phyloP scores from a whole-genome alignment of 805 yeast genomes.

The Barnettozyma siamensis region DNA sequence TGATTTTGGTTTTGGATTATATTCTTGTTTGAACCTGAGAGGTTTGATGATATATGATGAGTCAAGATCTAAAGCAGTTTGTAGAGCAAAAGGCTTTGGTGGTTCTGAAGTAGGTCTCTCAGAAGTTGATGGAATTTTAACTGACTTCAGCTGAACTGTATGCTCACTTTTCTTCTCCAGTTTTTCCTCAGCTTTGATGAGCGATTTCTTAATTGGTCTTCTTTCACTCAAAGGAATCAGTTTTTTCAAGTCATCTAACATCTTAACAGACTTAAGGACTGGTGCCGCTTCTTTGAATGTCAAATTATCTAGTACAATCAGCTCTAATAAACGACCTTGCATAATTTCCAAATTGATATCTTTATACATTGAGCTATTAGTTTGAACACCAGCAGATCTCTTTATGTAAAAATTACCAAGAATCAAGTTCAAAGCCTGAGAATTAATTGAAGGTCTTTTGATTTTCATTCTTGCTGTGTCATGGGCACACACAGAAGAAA shows the following conservation, averaged over 20 bases:
- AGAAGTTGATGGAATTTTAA: no score
- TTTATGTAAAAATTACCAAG: neutral
- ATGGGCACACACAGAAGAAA: neutral
- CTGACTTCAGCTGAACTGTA: neutral
- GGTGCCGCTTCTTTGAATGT: neutral
- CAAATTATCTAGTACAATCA: constrained; percentile 5
- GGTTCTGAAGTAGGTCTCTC: no score
- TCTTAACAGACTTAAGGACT: neutral
- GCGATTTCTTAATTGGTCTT: neutral
- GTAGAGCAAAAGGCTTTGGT: neutral
- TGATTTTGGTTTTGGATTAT: neutral
- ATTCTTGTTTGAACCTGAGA: neutral
- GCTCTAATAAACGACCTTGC: constrained; percentile 7
- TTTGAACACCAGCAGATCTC: constrained; percentile 1
- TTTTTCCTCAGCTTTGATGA: neutral
- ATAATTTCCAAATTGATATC: constrained; percentile 2
- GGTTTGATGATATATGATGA: neutral
- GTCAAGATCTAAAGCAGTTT: neutral
- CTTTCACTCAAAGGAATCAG: no score
- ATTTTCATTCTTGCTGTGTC: neutral
- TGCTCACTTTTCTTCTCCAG: neutral
- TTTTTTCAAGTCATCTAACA: no score
- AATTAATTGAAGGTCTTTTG: neutral
- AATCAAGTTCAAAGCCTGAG: neutral
- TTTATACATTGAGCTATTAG: neutral